Conservation (phyloP, 306 rosid genomes). For the Argentina anserina region DNA sequence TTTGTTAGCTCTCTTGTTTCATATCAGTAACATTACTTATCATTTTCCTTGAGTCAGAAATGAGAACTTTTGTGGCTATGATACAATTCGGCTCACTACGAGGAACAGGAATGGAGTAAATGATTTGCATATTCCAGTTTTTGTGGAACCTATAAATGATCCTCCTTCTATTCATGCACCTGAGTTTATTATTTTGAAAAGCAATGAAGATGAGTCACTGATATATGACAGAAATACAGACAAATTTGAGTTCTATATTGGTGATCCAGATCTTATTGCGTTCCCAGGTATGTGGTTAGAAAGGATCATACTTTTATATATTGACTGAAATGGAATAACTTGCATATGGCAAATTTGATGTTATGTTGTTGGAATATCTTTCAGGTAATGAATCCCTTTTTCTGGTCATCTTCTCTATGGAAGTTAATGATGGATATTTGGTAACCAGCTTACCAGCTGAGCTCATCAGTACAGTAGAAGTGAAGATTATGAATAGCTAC, state of each 20-base stretch:
- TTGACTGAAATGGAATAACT: not conserved
- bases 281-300: slow-evolving; percentile 58
- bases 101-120: slow-evolving; percentile 64
- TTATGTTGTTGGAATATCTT: slow-evolving; percentile 23
- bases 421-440: slow-evolving; percentile 66
- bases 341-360: not conserved
- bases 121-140: slow-evolving; percentile 53
- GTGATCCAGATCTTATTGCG: slow-evolving; percentile 69
- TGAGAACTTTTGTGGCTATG: slow-evolving; percentile 64
- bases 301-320: not conserved
- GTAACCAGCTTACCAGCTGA: slow-evolving; percentile 62
- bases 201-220: slow-evolving; percentile 46
- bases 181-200: slow-evolving; percentile 52
- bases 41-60: slow-evolving; percentile 36
- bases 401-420: slow-evolving; percentile 58
- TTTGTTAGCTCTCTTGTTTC: not conserved
- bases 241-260: slow-evolving; percentile 61
- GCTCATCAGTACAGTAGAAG: slow-evolving; percentile 63
- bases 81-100: slow-evolving; percentile 51
- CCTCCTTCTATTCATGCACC: slow-evolving; percentile 71
- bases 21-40: slow-evolving; percentile 10
- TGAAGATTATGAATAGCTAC: slow-evolving; percentile 44
- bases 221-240: slow-evolving; percentile 61
- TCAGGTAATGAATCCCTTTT: slow-evolving; percentile 53
- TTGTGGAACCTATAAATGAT: slow-evolving; percentile 74